phyloP scores from a whole-genome alignment of 352 stramenopile species.

The Globisporangium okanoganense region DNA sequence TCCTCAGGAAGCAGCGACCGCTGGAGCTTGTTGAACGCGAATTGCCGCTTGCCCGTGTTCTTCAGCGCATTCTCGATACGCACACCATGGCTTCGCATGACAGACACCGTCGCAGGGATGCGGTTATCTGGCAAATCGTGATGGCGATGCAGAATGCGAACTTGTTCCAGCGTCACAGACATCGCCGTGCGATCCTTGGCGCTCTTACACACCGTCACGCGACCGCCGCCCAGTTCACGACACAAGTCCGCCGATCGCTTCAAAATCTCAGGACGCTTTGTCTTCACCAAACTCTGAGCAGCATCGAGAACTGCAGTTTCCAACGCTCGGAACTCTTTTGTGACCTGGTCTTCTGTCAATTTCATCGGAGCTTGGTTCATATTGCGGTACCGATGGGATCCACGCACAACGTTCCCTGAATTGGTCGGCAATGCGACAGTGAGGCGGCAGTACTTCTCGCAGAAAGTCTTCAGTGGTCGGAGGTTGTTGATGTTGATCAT shows the following conservation, averaged over 20 bases:
- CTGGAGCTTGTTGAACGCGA: slow-evolving; percentile 89
- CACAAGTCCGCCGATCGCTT: slow-evolving; percentile 79
- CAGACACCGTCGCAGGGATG: slow-evolving; percentile 75
- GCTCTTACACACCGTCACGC: slow-evolving; percentile 96
- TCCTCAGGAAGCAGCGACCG: slow-evolving; percentile 83
- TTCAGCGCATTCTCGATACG: slow-evolving; percentile 88
- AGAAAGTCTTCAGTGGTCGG: slow-evolving; percentile 75
- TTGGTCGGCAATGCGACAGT: slow-evolving; percentile 49
- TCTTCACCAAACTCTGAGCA: slow-evolving; percentile 82
- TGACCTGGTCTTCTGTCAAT: slow-evolving; percentile 73
- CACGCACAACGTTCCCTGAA: slow-evolving; percentile 17
- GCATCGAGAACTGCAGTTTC: slow-evolving; percentile 70
- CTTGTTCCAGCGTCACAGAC: slow-evolving; percentile 96
- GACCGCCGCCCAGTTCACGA: slow-evolving; percentile 85
- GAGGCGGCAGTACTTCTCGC: slow-evolving; percentile 75
- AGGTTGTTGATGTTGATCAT: slow-evolving; percentile 89
- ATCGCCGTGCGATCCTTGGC: slow-evolving; percentile 98
- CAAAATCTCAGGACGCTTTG: slow-evolving; percentile 81
- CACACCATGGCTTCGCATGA: slow-evolving; percentile 86
- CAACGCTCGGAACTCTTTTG: slow-evolving; percentile 56
- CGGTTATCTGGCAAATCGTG: slow-evolving; percentile 74
- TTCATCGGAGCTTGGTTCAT: slow-evolving; percentile 49
- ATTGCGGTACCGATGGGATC: slow-evolving; percentile 47
- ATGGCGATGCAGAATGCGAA: slow-evolving; percentile 80
- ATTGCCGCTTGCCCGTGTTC: slow-evolving; percentile 87